Evolutionary conservation across 164 flowering plant species (phyloP), one percentile per base, ranked within the genome.

Genomic region (Tinospora cordifolia): DNA sequence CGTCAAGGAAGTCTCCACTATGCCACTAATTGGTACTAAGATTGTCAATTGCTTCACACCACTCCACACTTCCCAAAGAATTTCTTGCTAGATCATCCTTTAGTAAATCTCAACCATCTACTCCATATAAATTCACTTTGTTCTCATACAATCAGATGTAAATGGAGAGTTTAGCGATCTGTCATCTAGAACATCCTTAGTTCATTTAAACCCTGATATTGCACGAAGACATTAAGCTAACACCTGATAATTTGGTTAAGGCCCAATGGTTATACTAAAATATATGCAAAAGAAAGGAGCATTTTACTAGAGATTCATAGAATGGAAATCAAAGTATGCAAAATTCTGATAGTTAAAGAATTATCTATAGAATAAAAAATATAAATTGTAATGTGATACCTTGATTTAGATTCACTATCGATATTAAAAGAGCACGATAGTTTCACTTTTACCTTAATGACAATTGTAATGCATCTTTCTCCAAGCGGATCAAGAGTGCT

Each of bases 201-300:
- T 90, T 79, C 98, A 97, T 80, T 76, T 89, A 74, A 92, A 94
- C 71, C 98, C 98, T 80, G 95, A 87, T 58, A 85, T 68, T 59
- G 93, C 97, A 30, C 97, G 95, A 69, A 94, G 92, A 67, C 86
- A 85, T 75, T 89, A 93, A 84, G 90, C 97, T 80, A 92, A 79
- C 63, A 88, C 90, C 98, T 93, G 89, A 63, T 13, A 47, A 63
- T 57, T 65, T 39, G 17, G 44, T 72, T n/a, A 38, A 21, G 62
- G 66, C 15, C 17, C 44, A 24, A 39, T 47, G 6, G 22, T 71
- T 24, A 59, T 30, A 27, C 62, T 14, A 39, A 11, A 72, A 62
- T 30, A 19, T 27, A 62, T 6, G 47, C n/a, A 65, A n/a, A 2
- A 65, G 59, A 51, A 51, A 7, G 21, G 17, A 17, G 59, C n/a